A percentile compares a stretch with the other conserved stretches of the same genome.
Conservation (phyloP, 75 land plant species). For the Pseudotsuga menziesii region DNA sequence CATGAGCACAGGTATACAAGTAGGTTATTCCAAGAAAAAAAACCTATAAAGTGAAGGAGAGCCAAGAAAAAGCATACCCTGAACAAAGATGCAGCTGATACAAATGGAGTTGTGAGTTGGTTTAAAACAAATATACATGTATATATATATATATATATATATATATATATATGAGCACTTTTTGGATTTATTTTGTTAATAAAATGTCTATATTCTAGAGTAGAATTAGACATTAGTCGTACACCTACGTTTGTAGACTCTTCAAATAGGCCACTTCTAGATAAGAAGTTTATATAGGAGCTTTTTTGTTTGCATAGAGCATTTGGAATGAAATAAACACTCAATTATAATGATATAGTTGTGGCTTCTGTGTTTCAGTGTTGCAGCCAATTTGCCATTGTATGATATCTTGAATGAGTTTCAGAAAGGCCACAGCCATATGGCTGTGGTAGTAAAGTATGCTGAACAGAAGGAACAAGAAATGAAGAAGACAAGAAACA, state of each 20-base stretch:
- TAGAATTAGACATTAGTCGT: background rate
- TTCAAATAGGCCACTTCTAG: background rate
- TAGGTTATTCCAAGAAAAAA: background rate
- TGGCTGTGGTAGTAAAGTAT: conserved; percentile 83
- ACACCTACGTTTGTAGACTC: background rate
- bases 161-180: background rate
- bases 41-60: no score
- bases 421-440: conserved; percentile 95
- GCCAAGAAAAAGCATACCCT: no score
- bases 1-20: no score
- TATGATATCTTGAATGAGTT: conserved; percentile 96
- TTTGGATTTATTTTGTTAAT: background rate
- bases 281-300: background rate
- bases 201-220: no score
- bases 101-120: no score
- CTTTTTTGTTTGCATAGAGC: background rate
- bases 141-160: background rate
- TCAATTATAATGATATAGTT: background rate
- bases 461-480: conserved; percentile 14
- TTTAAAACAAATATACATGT: background rate
- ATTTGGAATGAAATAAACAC: background rate
- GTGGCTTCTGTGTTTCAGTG: conserved; percentile 32
- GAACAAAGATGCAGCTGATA: no score
- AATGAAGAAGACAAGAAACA: conserved; percentile 8
- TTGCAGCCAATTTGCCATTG: conserved; percentile 67